Evolutionary conservation across 768 basidiomycete genomes (phyloP).

Genomic region (Mrakia blollopis): DNA sequence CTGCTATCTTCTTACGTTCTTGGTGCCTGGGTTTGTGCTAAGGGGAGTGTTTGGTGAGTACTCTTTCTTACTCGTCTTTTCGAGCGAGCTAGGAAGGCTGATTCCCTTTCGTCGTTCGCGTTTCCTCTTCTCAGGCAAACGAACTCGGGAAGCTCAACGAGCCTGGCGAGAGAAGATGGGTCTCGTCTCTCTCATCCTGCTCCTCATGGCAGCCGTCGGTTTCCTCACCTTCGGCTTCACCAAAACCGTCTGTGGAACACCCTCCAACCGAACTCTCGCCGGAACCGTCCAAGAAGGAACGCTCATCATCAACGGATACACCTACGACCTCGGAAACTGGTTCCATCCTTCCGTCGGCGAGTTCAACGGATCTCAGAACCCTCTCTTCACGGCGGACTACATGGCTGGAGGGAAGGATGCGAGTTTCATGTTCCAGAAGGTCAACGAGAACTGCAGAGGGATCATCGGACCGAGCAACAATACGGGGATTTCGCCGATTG

Average conservation of each 20-base stretch:
- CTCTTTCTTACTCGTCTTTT: background rate
- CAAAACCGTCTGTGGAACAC: constrained; percentile 81
- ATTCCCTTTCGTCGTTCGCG: background rate
- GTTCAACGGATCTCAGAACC: constrained; percentile 79
- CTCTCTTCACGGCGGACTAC: constrained; percentile 71
- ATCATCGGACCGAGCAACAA: constrained; percentile 61
- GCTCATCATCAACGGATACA: constrained; percentile 89
- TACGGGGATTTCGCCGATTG: constrained; percentile 46
- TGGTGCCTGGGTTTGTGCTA: constrained; percentile 67
- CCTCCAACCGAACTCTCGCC: constrained; percentile 73
- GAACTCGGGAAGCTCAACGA: constrained; percentile 84
- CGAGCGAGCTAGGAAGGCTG: constrained; percentile 10
- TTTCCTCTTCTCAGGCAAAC: constrained; percentile 57
- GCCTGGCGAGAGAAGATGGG: constrained; percentile 99
- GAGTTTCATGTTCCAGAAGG: constrained; percentile 90
- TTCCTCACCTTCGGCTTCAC: constrained; percentile 99
- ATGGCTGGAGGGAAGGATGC: constrained; percentile 80
- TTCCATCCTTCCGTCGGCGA: constrained; percentile 64
- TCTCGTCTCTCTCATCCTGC: constrained; percentile 68
- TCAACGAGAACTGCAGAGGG: constrained; percentile 73
- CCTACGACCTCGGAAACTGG: constrained; percentile 85
- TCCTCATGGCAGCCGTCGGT: constrained; percentile 89
- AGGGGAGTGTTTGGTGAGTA: constrained; percentile 71
- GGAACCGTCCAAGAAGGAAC: constrained; percentile 71
- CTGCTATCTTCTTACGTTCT: constrained; percentile 75